Conservation (phyloP, 2,329 filamentous ascomycete genomes). For the Ascochyta clinopodiicola region DNA sequence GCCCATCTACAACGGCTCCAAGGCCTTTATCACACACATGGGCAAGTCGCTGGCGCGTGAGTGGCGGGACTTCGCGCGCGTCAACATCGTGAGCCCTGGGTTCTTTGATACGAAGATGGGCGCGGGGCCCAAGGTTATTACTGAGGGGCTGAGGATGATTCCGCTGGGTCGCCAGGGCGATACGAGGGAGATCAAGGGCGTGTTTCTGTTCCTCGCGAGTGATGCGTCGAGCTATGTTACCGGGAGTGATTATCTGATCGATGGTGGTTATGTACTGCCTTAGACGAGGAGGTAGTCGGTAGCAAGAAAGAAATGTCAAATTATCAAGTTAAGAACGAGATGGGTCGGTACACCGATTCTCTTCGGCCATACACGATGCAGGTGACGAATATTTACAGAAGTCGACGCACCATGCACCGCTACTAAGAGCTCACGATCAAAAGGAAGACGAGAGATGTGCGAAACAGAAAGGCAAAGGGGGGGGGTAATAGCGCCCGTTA, state of each 20-base stretch:
- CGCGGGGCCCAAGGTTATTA: slow-evolving; percentile 67
- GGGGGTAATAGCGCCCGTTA: too few relatives aligned
- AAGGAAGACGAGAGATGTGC: too few relatives aligned
- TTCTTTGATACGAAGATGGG: slow-evolving; percentile 71
- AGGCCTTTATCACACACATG: slow-evolving; percentile 69
- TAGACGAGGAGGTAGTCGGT: background rate
- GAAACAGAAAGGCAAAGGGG: too few relatives aligned
- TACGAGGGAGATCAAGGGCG: slow-evolving; percentile 77
- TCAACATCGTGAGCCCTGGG: slow-evolving; percentile 69
- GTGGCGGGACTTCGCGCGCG: slow-evolving; percentile 70
- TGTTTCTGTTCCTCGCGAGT: slow-evolving; percentile 80
- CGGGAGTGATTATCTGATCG: slow-evolving; percentile 74
- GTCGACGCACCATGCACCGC: too few relatives aligned
- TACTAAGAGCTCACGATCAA: too few relatives aligned
- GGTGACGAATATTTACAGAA: too few relatives aligned
- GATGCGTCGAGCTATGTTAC: slow-evolving; percentile 82
- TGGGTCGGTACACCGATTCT: too few relatives aligned
- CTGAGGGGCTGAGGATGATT: slow-evolving; percentile 73
- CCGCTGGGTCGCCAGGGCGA: slow-evolving; percentile 77
- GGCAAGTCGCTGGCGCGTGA: slow-evolving; percentile 68
- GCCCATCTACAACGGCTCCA: slow-evolving; percentile 53
- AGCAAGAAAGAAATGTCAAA: too few relatives aligned
- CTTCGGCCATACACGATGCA: too few relatives aligned
- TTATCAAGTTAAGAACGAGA: too few relatives aligned
- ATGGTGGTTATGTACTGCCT: slow-evolving; percentile 71